phyloP scores from a whole-genome alignment of 768 basidiomycete species.

The Clathrus columnatus region DNA sequence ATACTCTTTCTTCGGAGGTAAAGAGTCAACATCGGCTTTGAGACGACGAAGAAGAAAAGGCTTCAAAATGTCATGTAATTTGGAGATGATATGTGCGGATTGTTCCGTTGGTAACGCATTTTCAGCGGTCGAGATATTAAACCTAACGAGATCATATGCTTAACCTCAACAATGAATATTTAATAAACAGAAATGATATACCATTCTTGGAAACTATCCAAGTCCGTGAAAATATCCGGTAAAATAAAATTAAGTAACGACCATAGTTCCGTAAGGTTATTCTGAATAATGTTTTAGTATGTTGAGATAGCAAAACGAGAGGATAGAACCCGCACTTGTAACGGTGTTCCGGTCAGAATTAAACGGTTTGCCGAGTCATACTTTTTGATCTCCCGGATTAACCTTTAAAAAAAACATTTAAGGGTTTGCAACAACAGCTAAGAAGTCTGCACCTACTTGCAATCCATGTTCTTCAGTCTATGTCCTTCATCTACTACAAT shows the following conservation, averaged over 20 bases:
- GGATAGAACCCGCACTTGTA: slow-evolving; percentile 58
- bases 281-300: slow-evolving; percentile 38
- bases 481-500: slow-evolving; percentile 97
- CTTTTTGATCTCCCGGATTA: slow-evolving; percentile 85
- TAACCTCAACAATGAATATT: not conserved
- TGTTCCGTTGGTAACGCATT: slow-evolving; percentile 47
- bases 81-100: slow-evolving; percentile 58
- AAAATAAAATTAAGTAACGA: slow-evolving; percentile 92
- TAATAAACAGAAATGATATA: slow-evolving; percentile 23
- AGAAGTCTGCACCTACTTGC: slow-evolving; percentile 35
- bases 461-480: slow-evolving; percentile 89
- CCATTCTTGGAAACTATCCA: slow-evolving; percentile 89
- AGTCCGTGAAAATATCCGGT: slow-evolving; percentile 86
- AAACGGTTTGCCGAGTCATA: slow-evolving; percentile 79
- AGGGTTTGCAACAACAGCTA: not conserved
- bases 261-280: slow-evolving; percentile 94
- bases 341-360: slow-evolving; percentile 92
- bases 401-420: slow-evolving; percentile 21
- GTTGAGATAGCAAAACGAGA: not conserved
- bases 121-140: slow-evolving; percentile 61
- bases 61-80: slow-evolving; percentile 84
- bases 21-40: slow-evolving; percentile 77
- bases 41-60: slow-evolving; percentile 90
- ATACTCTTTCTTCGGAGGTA: slow-evolving; percentile 94
- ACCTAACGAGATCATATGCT: slow-evolving; percentile 34